Evolutionary conservation across 164 flowering plant genomes (phyloP).

Genomic region (Annona squamosa): DNA sequence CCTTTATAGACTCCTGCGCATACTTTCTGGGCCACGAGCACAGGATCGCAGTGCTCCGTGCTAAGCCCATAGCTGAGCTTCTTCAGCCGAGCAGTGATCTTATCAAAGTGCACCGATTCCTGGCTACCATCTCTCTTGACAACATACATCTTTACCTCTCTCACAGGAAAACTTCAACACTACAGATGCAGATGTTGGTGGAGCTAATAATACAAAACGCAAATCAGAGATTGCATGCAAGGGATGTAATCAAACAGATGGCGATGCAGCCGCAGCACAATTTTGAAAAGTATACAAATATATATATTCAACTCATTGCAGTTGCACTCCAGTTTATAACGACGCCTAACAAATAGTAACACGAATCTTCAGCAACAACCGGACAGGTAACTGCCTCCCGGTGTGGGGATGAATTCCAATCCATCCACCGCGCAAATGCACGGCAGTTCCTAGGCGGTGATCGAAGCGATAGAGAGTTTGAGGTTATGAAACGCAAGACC

Average conservation of each 20-base stretch:
- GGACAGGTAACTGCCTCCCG: no score
- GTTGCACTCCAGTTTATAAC: no score
- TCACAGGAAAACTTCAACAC: background rate
- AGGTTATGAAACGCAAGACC: no score
- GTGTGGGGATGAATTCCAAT: no score
- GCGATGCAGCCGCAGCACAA: background rate
- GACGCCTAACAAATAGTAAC: no score
- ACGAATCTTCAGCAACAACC: no score
- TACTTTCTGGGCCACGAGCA: slow-evolving; percentile 90
- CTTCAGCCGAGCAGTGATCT: slow-evolving; percentile 95
- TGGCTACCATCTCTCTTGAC: slow-evolving; percentile 95
- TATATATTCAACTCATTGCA: no score
- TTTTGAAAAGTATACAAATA: no score
- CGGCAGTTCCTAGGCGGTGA: no score
- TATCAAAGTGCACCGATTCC: slow-evolving; percentile 92
- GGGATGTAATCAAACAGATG: slow-evolving; percentile 38
- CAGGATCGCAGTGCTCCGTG: slow-evolving; percentile 91
- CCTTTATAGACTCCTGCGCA: slow-evolving; percentile 98
- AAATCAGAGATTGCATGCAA: background rate
- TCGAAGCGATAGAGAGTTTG: no score
- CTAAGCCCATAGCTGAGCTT: slow-evolving; percentile 93
- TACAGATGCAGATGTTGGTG: background rate
- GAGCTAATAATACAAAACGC: background rate
- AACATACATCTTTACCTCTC: slow-evolving; percentile 58
- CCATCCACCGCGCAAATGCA: no score